Percentiles rank a stretch among this genome's conserved stretches.
Conservation (phyloP, 106 monocot genomes). For the Allium cepa region DNA sequence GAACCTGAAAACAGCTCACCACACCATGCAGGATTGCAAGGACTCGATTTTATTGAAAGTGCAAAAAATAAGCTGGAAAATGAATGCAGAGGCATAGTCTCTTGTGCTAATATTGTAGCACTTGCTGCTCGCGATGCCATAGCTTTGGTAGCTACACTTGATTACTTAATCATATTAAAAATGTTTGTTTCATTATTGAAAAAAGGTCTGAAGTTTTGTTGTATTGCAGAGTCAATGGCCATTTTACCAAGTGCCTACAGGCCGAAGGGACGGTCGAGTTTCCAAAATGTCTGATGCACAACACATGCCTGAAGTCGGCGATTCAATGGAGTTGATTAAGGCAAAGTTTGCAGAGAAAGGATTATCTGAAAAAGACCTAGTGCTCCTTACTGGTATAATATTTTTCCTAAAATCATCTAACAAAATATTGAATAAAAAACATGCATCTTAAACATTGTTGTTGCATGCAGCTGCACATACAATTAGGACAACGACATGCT, state of each 20-base stretch:
- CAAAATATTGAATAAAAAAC: not conserved
- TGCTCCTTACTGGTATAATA: constrained; percentile 51
- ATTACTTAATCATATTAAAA: not conserved
- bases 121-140: constrained; percentile 44
- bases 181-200: too few species aligned
- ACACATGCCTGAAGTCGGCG: constrained; percentile 29
- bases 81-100: constrained; percentile 24
- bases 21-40: constrained; percentile 14
- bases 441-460: too few species aligned
- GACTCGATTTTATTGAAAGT: constrained; percentile 25
- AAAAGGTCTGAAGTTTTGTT: not conserved
- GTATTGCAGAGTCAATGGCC: constrained; percentile 29
- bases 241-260: constrained; percentile 32
- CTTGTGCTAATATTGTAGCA: constrained; percentile 51
- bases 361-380: constrained; percentile 45
- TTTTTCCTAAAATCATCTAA: not conserved
- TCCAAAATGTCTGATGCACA: constrained; percentile 29
- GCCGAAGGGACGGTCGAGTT: constrained; percentile 34
- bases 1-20: constrained; percentile 10
- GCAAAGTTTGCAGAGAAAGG: constrained; percentile 55
- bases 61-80: constrained; percentile 17
- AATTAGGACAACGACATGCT: constrained; percentile 63
- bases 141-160: not conserved
- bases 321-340: constrained; percentile 29
- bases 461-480: constrained; percentile 54